A percentile compares a stretch with the other conserved stretches of the same genome.
Evolutionary conservation across 768 basidiomycete genomes (phyloP).

Genomic region (Tulasnella sp.): DNA sequence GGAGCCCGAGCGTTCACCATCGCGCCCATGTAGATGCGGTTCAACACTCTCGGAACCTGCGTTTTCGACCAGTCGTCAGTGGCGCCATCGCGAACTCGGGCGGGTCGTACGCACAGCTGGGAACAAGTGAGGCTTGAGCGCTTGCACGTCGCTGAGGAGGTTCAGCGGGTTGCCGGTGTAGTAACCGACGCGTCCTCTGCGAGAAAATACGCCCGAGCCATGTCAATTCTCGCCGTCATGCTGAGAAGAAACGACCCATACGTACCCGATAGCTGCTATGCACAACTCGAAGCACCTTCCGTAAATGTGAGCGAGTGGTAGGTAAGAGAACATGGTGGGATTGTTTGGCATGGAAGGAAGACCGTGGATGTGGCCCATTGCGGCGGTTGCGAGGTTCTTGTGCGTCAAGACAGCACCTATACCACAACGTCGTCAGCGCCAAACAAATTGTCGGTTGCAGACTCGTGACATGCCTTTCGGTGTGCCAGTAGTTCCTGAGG

Average conservation of each 20-base stretch:
- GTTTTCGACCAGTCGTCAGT: background rate
- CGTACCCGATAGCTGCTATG: slow-evolving; percentile 26
- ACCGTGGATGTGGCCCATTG: slow-evolving; percentile 20
- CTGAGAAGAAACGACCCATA: background rate
- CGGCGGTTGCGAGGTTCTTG: slow-evolving; percentile 20
- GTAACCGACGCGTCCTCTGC: slow-evolving; percentile 77
- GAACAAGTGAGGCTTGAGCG: slow-evolving; percentile 81
- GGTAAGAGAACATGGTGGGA: slow-evolving; percentile 32
- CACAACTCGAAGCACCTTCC: slow-evolving; percentile 54
- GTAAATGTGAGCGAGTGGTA: slow-evolving; percentile 72
- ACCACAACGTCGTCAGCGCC: background rate
- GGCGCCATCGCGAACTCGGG: background rate
- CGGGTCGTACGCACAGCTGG: slow-evolving; percentile 44
- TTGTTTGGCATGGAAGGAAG: background rate
- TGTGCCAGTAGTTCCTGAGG: slow-evolving; percentile 35
- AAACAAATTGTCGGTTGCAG: background rate
- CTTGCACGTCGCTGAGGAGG: slow-evolving; percentile 86
- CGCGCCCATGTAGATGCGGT: slow-evolving; percentile 68
- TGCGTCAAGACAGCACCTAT: slow-evolving; percentile 35
- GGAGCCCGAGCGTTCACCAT: slow-evolving; percentile 58
- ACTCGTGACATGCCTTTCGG: slow-evolving; percentile 29
- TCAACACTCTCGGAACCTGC: slow-evolving; percentile 76
- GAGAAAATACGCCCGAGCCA: slow-evolving; percentile 59
- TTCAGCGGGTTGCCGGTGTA: slow-evolving; percentile 88
- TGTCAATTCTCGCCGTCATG: slow-evolving; percentile 37